Percentiles rank a stretch among this genome's conserved stretches.
Conservation (phyloP, 2,329 filamentous ascomycete genomes). For the Kalmusia sp. region DNA sequence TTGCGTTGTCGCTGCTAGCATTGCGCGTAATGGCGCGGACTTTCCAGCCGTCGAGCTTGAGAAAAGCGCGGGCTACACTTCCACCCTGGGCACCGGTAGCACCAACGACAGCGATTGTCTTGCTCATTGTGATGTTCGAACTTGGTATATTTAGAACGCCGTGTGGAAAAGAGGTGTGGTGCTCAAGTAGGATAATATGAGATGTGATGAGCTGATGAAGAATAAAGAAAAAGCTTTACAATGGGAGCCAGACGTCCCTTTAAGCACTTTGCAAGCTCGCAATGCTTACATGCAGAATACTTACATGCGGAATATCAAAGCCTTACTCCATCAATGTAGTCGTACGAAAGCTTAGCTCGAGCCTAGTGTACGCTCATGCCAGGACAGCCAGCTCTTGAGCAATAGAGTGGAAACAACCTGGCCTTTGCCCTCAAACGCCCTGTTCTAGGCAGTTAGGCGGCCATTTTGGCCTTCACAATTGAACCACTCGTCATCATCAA, state of each 20-base stretch:
- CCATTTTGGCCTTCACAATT: neutral
- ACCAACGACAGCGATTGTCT: slow-evolving; percentile 21
- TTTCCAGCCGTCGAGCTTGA: slow-evolving; percentile 26
- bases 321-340: neutral
- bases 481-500: neutral
- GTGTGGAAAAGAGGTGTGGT: neutral
- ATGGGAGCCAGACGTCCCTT: neutral
- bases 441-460: neutral
- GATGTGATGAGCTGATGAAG: neutral
- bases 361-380: neutral
- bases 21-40: slow-evolving; percentile 34
- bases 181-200: neutral
- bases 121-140: slow-evolving; percentile 1
- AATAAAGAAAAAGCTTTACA: neutral
- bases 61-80: slow-evolving; percentile 21
- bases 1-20: slow-evolving; percentile 22
- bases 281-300: neutral
- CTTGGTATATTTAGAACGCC: no score
- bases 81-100: slow-evolving; percentile 29
- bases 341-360: neutral
- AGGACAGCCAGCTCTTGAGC: neutral
- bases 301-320: neutral
- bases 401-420: neutral
- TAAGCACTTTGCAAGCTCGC: neutral
- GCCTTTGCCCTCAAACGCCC: neutral